Base-by-base conservation (phyloP, 805 yeast genomes). In the Kuraishia capsulata region DNA sequence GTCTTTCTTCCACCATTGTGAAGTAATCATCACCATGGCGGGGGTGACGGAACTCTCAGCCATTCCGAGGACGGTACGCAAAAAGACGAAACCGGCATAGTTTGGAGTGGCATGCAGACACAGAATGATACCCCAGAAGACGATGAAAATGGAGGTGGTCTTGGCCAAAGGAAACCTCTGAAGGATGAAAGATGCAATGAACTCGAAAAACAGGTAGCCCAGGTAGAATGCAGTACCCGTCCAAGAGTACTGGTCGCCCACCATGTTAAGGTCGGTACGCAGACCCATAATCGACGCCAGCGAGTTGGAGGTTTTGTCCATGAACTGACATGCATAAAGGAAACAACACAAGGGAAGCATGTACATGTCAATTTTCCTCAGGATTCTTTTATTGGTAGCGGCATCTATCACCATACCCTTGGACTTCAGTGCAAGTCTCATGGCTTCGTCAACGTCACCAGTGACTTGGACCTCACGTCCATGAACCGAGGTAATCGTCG, bases 11-110 rank as follows among this genome's bases (percentile, higher is more conserved):
- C 71, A 77, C 67, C 74, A 76, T 49, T 74, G 80, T 23, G 71
- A 50, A 9, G 78, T 75, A 35, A 76, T 49, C 23, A 73, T 59
- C 20, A 71, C 67, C 55, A 71, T 69, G 3, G 76, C 72, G 3
- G 82, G 81, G 9, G 75, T 68, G 17, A 75, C 65, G 16, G 69
- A 61, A 35, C 70, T 57, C 50, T 74, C 81, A 3, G 71, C 56
- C 46, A 61, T 56, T 14, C 81, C 81, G 28, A 73, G 50, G 18
- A 71, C 42, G 2, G 65, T 64, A 47, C 81, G 59, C 23, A 66
- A 46, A 10, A 64, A 56, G 28, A 71, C 52, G 41, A 71, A 67
- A 1, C 75, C 68, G 4, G 68, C 57, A 43, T 63, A 70, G 32
- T 54, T 57, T 14, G 57, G 49, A 20, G 62, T 49, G 33, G 61